Evolutionary conservation across 2,329 filamentous ascomycete genomes (phyloP).

Genomic region (Hymenoscyphus repandus): DNA sequence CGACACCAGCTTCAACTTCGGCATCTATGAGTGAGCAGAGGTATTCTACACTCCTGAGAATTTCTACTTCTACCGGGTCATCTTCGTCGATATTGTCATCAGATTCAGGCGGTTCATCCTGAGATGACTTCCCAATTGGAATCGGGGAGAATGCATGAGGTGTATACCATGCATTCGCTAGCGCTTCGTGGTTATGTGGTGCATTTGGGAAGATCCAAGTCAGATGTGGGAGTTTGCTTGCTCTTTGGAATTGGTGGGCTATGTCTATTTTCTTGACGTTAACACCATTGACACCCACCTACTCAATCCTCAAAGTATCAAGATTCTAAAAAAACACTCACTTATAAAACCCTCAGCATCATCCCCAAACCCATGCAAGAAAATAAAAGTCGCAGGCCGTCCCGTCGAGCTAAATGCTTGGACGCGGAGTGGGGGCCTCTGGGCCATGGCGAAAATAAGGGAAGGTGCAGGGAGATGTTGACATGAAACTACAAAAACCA

Average conservation of each 20-base stretch:
- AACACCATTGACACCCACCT: too few species aligned
- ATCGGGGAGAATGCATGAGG: slow-evolving; percentile 37
- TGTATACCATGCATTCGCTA: slow-evolving; percentile 42
- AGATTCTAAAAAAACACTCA: slow-evolving; percentile 17
- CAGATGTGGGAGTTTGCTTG: slow-evolving; percentile 42
- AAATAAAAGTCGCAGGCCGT: background rate
- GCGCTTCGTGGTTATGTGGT: slow-evolving; percentile 39
- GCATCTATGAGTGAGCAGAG: slow-evolving; percentile 71
- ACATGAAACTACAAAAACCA: background rate
- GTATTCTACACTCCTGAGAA: slow-evolving; percentile 65
- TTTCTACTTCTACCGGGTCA: slow-evolving; percentile 58
- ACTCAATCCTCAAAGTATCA: background rate
- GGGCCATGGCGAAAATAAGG: background rate
- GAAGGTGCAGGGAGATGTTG: background rate
- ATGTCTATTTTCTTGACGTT: slow-evolving; percentile 30
- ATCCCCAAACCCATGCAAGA: slow-evolving; percentile 70
- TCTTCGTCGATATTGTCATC: slow-evolving; percentile 42
- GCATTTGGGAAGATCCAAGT: slow-evolving; percentile 47
- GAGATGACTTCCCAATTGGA: slow-evolving; percentile 23
- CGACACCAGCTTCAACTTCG: slow-evolving; percentile 48
- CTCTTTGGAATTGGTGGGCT: slow-evolving; percentile 42
- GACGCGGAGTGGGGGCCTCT: background rate
- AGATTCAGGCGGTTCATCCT: slow-evolving; percentile 30
- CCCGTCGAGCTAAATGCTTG: background rate
- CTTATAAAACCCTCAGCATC: slow-evolving; percentile 67